Base-by-base conservation (phyloP, 2,329 filamentous ascomycete genomes). In the Aspergillus glaucus region DNA sequence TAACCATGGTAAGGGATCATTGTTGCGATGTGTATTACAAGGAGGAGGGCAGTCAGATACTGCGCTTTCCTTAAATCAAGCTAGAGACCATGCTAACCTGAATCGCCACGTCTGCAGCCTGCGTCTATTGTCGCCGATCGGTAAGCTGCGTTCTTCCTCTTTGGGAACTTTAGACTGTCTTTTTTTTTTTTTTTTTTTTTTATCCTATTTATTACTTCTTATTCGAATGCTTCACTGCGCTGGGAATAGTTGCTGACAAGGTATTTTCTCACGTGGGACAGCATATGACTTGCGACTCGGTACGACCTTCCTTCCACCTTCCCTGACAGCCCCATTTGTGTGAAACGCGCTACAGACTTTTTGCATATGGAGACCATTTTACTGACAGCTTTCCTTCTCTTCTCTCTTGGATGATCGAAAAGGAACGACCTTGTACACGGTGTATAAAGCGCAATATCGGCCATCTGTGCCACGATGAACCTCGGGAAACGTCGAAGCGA, bases 361-460 rank as follows among this genome's bases (percentile, higher is more conserved):
- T 42, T 51, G 43, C 41, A 42, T 36, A 36, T 17, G 43, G 8
- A 41, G 39, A 51, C 17, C 6, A 42, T 47, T 43, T 62, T 55
- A 56, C 68, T 71, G 56, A 71, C 65, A 62, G 52, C 55, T 59
- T 61, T 22, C 2, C 14, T 17, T 36, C 37, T 19, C 17, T 12
- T 19, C 19, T 40, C 17, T 40, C 26, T 58, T 43, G 39, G 49
- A 44, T 44, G 51, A 46, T 34, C 21, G 6, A 70, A 94, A 70
- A 94, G 89, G 89, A 95, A 76, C 86, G 93, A 68, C 93, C 93
- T 64, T 98, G 93, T 80, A 92, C 89, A 63, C 83, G 93, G 74
- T 98, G 93, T 77, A 88, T 97, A 73, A 98, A 97, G 75, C 86
- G 93, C 65, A 95, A 95, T 74, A 98, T 98, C 70, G 93, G 92